phyloP scores from a whole-genome alignment of 1,284 basidiomycete genomes.

The Pseudomicrostroma phylloplanum region DNA sequence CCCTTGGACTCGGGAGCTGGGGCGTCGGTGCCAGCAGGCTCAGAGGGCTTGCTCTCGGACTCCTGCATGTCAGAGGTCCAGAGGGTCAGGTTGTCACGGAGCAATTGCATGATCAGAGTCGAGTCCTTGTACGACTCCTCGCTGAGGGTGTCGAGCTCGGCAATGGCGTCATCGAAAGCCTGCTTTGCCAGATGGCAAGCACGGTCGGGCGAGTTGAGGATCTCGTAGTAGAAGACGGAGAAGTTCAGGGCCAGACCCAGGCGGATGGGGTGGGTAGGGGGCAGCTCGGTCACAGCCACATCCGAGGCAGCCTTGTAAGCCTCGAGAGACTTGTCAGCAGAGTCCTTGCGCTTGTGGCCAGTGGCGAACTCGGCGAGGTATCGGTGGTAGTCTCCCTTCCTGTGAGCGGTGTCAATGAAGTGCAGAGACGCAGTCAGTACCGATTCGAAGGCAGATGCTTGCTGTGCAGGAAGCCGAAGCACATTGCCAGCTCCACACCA shows the following conservation, averaged over 20 bases:
- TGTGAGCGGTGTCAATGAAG: slow-evolving; percentile 49
- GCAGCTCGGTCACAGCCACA: slow-evolving; percentile 93
- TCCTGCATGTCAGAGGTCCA: slow-evolving; percentile 90
- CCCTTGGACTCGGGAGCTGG: slow-evolving; percentile 34
- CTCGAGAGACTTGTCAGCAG: slow-evolving; percentile 95
- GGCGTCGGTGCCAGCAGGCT: slow-evolving; percentile 34
- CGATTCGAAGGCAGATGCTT: neutral
- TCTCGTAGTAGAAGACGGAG: slow-evolving; percentile 99
- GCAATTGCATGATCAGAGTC: slow-evolving; percentile 97
- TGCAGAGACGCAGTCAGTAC: neutral
- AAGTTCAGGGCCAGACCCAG: slow-evolving; percentile 99
- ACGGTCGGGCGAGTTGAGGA: slow-evolving; percentile 97
- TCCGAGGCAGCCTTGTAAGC: slow-evolving; percentile 99
- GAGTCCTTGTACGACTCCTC: slow-evolving; percentile 94
- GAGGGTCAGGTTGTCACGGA: slow-evolving; percentile 90
- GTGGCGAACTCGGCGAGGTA: slow-evolving; percentile 99
- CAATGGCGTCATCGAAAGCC: slow-evolving; percentile 98
- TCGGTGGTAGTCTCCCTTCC: slow-evolving; percentile 99
- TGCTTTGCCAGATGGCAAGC: slow-evolving; percentile 99
- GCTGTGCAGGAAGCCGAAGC: neutral
- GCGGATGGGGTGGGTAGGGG: slow-evolving; percentile 98
- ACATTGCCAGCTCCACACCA: neutral
- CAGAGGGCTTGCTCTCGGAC: slow-evolving; percentile 50
- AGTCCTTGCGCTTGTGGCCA: slow-evolving; percentile 96
- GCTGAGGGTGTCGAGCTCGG: slow-evolving; percentile 97